Conservation (phyloP, 441 rosid genomes). For the Gossypium gossypioides region DNA sequence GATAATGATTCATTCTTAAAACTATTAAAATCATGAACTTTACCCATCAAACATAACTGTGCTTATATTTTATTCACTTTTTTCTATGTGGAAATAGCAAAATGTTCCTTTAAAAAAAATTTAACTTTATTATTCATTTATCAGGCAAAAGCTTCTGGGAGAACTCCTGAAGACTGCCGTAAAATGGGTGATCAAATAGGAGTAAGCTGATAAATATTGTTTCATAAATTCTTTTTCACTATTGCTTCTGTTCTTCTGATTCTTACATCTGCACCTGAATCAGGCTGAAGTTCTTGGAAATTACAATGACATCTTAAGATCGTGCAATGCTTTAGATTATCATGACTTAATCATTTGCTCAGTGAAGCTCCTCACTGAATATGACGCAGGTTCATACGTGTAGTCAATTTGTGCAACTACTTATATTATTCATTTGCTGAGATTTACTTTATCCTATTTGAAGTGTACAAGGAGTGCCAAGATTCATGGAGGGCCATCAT, state of each 20-base stretch:
- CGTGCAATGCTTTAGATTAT: conserved; percentile 89
- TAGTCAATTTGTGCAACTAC: conserved; percentile 8
- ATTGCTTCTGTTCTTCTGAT: conserved; percentile 22
- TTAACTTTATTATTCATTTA: conserved; percentile 15
- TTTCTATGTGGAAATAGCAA: neutral
- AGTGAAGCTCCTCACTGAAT: conserved; percentile 62
- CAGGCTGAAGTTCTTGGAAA: conserved; percentile 75
- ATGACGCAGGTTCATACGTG: conserved; percentile 56
- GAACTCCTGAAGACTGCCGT: conserved; percentile 50
- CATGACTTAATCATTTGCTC: conserved; percentile 87
- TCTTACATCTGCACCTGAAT: conserved; percentile 25
- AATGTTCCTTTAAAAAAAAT: neutral
- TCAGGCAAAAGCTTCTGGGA: conserved; percentile 94
- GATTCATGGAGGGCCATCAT: conserved; percentile 75
- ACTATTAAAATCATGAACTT: neutral
- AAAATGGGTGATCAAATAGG: conserved; percentile 66
- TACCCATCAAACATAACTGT: neutral
- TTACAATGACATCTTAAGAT: conserved; percentile 56
- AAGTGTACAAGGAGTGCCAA: conserved; percentile 66
- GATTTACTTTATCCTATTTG: conserved; percentile 18
- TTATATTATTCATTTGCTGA: conserved; percentile 17
- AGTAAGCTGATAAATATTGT: conserved; percentile 43
- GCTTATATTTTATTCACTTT: neutral
- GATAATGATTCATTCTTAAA: neutral
- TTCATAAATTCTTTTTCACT: conserved; percentile 15